Base-by-base conservation (phyloP, 768 basidiomycete genomes). In the Rhodocollybia butyracea region DNA sequence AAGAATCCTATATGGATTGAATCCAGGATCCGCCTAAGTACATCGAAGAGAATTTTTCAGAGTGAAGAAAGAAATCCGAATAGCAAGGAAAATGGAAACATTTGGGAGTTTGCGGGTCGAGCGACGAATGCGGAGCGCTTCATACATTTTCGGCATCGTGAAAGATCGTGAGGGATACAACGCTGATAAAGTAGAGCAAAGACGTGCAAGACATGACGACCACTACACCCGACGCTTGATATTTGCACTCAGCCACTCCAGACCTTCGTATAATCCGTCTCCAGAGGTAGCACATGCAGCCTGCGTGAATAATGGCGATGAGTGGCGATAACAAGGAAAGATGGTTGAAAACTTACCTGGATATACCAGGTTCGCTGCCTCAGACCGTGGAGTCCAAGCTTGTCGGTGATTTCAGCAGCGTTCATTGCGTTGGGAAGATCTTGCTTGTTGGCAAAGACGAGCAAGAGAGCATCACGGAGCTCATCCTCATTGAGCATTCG, bases 391-490 rank as follows among this genome's bases (percentile, higher is more conserved):
- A 99, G 89, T 59, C 97, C 96, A 64, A 99, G 93, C 75, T 98
- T 98, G 77, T 99, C 97, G 57, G 97, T 98, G 68, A 99, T 97
- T 75, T 99, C 97, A 60, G 95, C 91, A 39, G 96, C 96, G 69
- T 94, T 96, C 95, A 98, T 98, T 62, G 96, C 97, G 70, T 99
- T 98, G 61, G 97, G 97, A 68, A 99, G 77, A 85, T 99, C 97
- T 77, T 99, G 97, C 80, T 99, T 99, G 86, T 99, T 99, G 73
- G 97, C 96, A 66, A 98, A 98, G 68, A 99, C 97, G 62, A 99
- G 86, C 63, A 99, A 89, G 66, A 98, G 89, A 51, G 96, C 96
- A 73, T 98, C 94, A 61, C 95, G 92, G 64, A 99, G 89, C 76
- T 99, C 97, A 69, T 98, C 97, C 73, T 99, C 97, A 74, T 97